A percentile compares a stretch with the other conserved stretches of the same genome.
phyloP scores from a whole-genome alignment of 1,139 yeast genomes.

The Suhomyces bokatorum region DNA sequence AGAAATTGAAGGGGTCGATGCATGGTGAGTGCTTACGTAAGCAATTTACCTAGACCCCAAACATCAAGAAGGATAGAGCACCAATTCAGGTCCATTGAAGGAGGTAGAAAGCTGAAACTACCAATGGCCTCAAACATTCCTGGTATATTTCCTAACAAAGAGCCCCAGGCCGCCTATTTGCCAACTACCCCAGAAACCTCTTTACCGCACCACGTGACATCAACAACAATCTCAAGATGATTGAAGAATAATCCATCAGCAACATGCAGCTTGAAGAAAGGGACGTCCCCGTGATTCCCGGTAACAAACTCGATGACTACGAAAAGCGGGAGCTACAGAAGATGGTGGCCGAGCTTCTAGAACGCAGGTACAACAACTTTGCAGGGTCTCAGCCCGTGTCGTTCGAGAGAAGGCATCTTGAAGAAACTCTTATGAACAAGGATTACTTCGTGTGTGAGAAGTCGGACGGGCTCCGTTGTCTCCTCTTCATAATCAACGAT shows the following conservation, averaged over 20 bases:
- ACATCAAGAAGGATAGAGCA: no score
- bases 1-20: neutral
- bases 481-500: constrained; percentile 67
- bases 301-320: constrained; percentile 68
- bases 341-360: constrained; percentile 69
- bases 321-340: constrained; percentile 67
- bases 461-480: constrained; percentile 87
- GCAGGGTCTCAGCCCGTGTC: constrained; percentile 97
- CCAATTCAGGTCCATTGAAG: no score
- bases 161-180: neutral
- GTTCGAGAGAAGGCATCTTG: constrained; percentile 73
- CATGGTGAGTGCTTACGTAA: neutral
- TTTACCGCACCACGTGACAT: neutral
- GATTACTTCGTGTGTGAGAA: constrained; percentile 92
- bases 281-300: constrained; percentile 82
- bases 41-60: no score
- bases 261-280: constrained; percentile 52
- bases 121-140: no score
- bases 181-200: neutral
- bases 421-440: constrained; percentile 55
- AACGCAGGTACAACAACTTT: constrained; percentile 52
- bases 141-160: no score
- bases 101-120: no score
- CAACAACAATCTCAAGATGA: neutral
- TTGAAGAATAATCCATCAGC: neutral